Base-by-base conservation (phyloP, 257 asterid species). In the Capsicum rhomboideum region DNA sequence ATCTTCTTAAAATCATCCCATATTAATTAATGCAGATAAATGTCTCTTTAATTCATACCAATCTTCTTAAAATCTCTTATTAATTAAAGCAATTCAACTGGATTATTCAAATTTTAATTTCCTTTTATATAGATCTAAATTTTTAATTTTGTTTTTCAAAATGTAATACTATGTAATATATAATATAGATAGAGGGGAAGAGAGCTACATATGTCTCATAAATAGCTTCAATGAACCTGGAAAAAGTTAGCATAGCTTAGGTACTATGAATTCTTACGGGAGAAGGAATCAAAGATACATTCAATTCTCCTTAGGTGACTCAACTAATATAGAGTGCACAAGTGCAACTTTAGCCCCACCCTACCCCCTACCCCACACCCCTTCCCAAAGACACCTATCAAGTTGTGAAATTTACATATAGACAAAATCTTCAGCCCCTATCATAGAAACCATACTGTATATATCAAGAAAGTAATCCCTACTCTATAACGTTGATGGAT, bases 181-280 rank as follows among this genome's bases (percentile, higher is more conserved):
- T 58, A 56, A 58, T 56, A 16, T 16, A 59, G 56, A 21, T 23
- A 29, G 5, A n/a, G 40, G 83, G n/a, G 40, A 50, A 6, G 83
- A 54, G 72, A 26, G 83, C 7, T 14, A 66, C 12, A 13, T 58
- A 21, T 58, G 42, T 40, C 83, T 80, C 83, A 80, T 80, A 37
- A 80, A 59, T 80, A 80, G 59, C 83, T 80, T 80, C 83, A 59
- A 44, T 80, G 83, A 86, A 88, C 86, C 87, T 81, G 87, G 88
- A 86, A 84, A 88, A 72, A 66, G 71, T 50, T 26, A 54, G 23
- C 84, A 78, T 82, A 78, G 82, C 87, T 74, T 87, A 84, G 88
- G 90, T 84, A 67, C 90, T 34, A 86, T 58, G 90, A 80, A 83
- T 85, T 82, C 80, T 86, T 84, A 53, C 67, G 55, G 77, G 37